Base-by-base conservation (phyloP, 1,139 yeast species). In the Yamadazyma buinensis region DNA sequence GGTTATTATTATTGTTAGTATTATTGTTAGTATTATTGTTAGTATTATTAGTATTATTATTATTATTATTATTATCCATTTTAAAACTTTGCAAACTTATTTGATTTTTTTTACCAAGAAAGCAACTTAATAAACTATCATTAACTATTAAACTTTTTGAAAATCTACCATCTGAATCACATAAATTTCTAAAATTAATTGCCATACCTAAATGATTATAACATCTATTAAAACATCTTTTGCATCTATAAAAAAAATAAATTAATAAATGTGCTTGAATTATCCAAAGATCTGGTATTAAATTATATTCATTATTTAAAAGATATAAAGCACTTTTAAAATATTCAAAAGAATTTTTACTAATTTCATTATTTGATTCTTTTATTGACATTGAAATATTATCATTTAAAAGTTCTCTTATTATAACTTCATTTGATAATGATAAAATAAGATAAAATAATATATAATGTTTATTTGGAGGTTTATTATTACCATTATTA, bases 251-350 rank as follows among this genome's bases (percentile, higher is more conserved):
- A 42, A 56, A 68, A 41, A 66, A 59, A 39, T 55, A 62, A 19
- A 61, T 52, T 28, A 71, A 47, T 28, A 64, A 49, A 37, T 70
- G 57, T 3, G 64, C 62, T 39, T 69, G 66, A 1, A 68, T 67
- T 15, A 64, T 46, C 73, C 75, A 69, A 7, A 67, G 37, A 28
- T 59, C 61, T 2, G 66, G 67, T 42, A 66, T 71, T 2, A 31
- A 13, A 15, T 33, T 30, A 18, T 33, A 25, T 20, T 33, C 31
- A 18, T 32, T 36, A 19, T 31, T 34, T 10, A 35, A 20, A 9
- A 40, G 18, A 5, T 30, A 18, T n/a, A 40, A 27, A 5, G 31
- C 37, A 26, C 34, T 35, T 25, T 33, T 35, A 24, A 42, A 42
- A 28, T 34, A 37, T 13, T 28, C 11, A 20, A 20, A 18, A 5